Base-by-base conservation (phyloP, 441 rosid genomes). In the Aquilaria agallochum region DNA sequence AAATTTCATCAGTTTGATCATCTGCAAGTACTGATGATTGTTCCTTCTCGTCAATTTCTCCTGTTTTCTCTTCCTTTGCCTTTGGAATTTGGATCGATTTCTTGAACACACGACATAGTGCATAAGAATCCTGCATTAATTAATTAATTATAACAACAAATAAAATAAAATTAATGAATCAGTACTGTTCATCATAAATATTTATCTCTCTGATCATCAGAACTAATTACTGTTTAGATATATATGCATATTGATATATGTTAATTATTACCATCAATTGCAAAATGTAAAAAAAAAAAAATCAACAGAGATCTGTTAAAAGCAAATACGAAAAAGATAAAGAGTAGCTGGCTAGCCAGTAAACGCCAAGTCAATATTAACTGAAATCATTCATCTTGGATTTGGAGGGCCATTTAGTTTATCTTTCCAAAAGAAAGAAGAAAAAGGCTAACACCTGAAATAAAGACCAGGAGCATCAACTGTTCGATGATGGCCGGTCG, bases 81-180 rank as follows among this genome's bases (percentile, higher is more conserved):
- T 77, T 85, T 20, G 89, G 76, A 48, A 76, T 65, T 71, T 79
- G 86, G 57, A 74, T 70, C 14, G 72, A 75, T 82, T 90, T 90
- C 83, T 79, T 87, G 82, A 87, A 87, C 64, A 90, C 82, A 2
- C 95, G 94, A 67, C 96, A 90, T 49, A 90, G 56, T 50, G 87
- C 85, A 62, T 82, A 85, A 3, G 83, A 85, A 71, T 85, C 90
- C 90, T 85, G 64, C 36, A 55, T 46, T 20, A 20, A 20, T 20
- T 20, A 20, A 20, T 20, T 20, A 20, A 20, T 46, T 15, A 13
- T 5, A 44, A 11, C 14, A 51, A 51, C 27, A 34, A 20, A 40
- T 57, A 30, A 34, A 20, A 40, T 57, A 30, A 44, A 33, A 67
- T 10, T 2, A 11, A 56, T 55, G 1, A 2, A 50, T 49, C 27